A percentile compares a stretch with the other conserved stretches of the same genome.
Evolutionary conservation across 371 early-diverging fungal species (phyloP).

Genomic region (Syncephalastrum monosporum): DNA sequence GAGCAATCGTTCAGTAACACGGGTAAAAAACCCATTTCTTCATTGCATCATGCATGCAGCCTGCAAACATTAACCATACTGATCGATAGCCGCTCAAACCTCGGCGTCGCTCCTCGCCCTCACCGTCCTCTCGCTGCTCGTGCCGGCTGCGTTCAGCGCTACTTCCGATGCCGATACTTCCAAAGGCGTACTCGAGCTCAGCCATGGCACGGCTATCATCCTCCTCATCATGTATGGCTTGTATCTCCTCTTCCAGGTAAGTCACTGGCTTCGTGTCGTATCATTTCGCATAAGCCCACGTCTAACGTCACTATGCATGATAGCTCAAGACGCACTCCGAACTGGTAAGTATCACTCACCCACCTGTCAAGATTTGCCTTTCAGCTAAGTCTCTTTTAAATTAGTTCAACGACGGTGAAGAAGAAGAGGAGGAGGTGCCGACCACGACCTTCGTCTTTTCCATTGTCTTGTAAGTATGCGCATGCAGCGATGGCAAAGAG

Average conservation of each 20-base stretch:
- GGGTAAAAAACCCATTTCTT: constrained; percentile 29
- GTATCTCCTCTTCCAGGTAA: constrained; percentile 74
- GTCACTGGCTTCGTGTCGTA: neutral
- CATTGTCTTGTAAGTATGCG: constrained; percentile 21
- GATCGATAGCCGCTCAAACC: constrained; percentile 69
- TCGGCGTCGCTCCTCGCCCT: constrained; percentile 74
- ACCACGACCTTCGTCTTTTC: constrained; percentile 50
- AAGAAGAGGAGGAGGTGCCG: constrained; percentile 50
- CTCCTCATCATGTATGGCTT: constrained; percentile 72
- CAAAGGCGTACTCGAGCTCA: constrained; percentile 55
- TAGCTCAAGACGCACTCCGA: constrained; percentile 69
- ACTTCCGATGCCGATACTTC: constrained; percentile 30
- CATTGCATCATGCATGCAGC: neutral
- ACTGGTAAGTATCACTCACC: constrained; percentile 37
- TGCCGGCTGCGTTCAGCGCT: constrained; percentile 76
- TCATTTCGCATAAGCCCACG: neutral
- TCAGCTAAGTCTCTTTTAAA: neutral
- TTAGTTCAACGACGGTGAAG: constrained; percentile 45
- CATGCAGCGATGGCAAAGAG: neutral
- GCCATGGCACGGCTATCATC: constrained; percentile 72
- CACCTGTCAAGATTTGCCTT: neutral
- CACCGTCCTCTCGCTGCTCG: constrained; percentile 69
- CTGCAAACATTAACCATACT: constrained; percentile 24
- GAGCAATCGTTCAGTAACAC: constrained; percentile 78
- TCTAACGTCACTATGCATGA: constrained; percentile 22